A percentile compares a stretch with the other conserved stretches of the same genome.
phyloP scores from a whole-genome alignment of 805 yeast species.

The Candida taoyuanica region DNA sequence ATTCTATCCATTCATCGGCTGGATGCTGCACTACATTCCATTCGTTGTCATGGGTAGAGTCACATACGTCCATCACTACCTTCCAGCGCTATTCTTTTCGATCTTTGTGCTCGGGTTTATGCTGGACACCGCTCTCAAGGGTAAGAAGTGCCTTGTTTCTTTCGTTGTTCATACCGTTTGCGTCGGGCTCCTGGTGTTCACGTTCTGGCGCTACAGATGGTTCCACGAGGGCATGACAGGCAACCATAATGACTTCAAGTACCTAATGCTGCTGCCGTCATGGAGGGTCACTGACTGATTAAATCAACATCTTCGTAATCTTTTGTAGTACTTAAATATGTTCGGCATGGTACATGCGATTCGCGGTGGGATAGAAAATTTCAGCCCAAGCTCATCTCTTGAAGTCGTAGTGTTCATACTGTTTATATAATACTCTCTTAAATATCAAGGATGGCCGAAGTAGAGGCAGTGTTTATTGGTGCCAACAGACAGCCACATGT shows the following conservation, averaged over 20 bases:
- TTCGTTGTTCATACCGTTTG: conserved; percentile 37
- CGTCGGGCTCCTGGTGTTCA: conserved; percentile 49
- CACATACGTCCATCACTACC: conserved; percentile 92
- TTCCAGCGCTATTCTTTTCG: conserved; percentile 94
- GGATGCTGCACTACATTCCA: conserved; percentile 87
- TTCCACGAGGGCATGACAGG: conserved; percentile 80
- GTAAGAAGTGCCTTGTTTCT: conserved; percentile 24
- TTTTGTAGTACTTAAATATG: too few species aligned
- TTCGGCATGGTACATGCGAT: too few species aligned
- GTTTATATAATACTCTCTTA: too few species aligned
- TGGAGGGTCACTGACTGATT: conserved; percentile 41
- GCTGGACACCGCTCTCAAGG: conserved; percentile 25
- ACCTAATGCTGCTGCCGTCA: conserved; percentile 48
- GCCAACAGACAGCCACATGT: conserved; percentile 64
- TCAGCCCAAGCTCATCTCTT: conserved; percentile 4
- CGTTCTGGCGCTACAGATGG: conserved; percentile 59
- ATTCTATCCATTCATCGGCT: conserved; percentile 80
- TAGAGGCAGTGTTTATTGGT: conserved; percentile 63
- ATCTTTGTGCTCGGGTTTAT: conserved; percentile 53
- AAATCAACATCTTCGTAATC: too few species aligned
- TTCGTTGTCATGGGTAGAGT: conserved; percentile 94
- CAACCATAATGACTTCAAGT: conserved; percentile 39
- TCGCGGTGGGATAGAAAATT: not conserved
- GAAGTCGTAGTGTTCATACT: too few species aligned
- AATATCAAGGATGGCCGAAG: conserved; percentile 12